Base-by-base conservation (phyloP, 1,139 yeast genomes). In the Pichia sp. region DNA sequence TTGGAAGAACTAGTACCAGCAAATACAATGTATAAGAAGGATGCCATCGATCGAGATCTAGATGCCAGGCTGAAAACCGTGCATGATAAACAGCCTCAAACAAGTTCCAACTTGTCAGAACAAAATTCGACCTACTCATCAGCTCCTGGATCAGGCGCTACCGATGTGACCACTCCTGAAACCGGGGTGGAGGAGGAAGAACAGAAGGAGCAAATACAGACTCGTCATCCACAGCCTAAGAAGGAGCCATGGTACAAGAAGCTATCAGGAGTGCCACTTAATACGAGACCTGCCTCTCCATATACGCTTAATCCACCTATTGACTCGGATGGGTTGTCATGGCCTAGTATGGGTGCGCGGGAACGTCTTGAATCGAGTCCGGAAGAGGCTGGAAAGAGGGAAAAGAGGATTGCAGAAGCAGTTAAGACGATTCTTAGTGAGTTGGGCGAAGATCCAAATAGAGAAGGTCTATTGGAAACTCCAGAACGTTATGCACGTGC, bases 401-500 rank as follows among this genome's bases (percentile, higher is more conserved):
- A 88, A 63, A 63, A 71, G 49, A 79, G 96, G 58, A 92, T 93
- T 57, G 92, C 97, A 4, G 83, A 69, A 34, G 97, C 98, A 0
- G 96, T 93, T 4, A 82, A 82, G 64, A 85, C 92, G 3, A 87
- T 93, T 57, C 75, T 93, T 61, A 72, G 78, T 6, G 98, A 93
- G 68, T 75, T 95, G 48, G 99, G 99, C 41, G 99, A 93, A 71
- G 97, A 95, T 66, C 84, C 86, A 1, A 75, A 77, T 33, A 78
- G 99, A 63, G 97, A 92, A 68, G 99, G 99, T 0, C 73, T 93
- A 41, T 71, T 87, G 65, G 97, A 92, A 66, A 93, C 99, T 0
- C 99, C 99, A 1, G 95, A 90, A 67, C 75, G 99, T 62, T 93
- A 91, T 69, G 99, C 99, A 1, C 79, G 95, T 60, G 99, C 99